These are phyloP conservation scores for Aurinia saxatilis DNA, from an alignment of 345 rosid species.

Conservation along the genomic window DNA sequence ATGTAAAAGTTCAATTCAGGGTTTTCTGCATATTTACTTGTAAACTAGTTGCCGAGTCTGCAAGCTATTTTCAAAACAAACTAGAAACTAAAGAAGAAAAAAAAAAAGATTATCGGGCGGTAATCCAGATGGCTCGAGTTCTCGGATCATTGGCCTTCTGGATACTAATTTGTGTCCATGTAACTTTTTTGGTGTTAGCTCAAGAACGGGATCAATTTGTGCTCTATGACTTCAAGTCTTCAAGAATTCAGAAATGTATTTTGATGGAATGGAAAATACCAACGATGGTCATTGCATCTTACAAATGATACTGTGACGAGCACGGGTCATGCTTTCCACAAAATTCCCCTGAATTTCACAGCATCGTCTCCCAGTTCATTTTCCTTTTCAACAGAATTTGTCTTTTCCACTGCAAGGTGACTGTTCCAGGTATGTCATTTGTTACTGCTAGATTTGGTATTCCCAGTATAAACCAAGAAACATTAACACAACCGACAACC, in stretches of 20 bases:
- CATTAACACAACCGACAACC: not conserved
- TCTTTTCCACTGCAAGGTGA: slow-evolving; percentile 21
- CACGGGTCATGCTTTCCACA: slow-evolving; percentile 38
- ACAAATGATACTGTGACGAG: slow-evolving; percentile 29
- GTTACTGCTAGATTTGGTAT: not conserved
- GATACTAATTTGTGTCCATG: not conserved
- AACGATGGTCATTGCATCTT: slow-evolving; percentile 25
- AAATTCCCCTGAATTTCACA: slow-evolving; percentile 14
- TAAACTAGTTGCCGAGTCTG: not conserved
- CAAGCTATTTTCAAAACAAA: not conserved
- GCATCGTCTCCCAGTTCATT: slow-evolving; percentile 12
- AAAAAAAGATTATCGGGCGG: not conserved
- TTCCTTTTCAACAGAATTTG: slow-evolving; percentile 36
- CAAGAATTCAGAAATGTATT: not conserved
- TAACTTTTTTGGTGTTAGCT: slow-evolving; percentile 5
- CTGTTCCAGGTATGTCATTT: not conserved
- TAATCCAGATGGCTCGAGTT: slow-evolving; percentile 15
- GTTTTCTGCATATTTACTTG: not conserved
- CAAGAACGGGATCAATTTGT: not conserved
- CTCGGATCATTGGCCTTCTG: not conserved
- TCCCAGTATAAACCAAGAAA: not conserved
- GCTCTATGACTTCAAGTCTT: slow-evolving; percentile 9
- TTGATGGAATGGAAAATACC: slow-evolving; percentile 20
- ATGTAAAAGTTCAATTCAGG: slow-evolving; percentile 11
- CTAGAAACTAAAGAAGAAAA: not conserved